These are phyloP conservation scores for Gaeumannomyces sp. DNA, from an alignment of 2,329 filamentous ascomycete genomes.

Conservation along the genomic window DNA sequence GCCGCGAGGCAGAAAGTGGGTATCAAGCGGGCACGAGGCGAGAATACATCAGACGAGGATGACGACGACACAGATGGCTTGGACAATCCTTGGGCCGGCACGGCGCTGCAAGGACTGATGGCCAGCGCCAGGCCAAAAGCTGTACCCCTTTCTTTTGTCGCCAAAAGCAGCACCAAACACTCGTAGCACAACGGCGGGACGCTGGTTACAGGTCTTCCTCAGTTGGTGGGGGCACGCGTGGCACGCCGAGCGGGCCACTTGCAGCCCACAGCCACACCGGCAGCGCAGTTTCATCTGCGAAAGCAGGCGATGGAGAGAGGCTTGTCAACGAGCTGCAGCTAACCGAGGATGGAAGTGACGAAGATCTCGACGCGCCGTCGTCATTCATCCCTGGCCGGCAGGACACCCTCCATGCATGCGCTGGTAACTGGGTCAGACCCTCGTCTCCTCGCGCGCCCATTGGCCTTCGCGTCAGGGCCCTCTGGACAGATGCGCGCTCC, in stretches of 20 bases:
- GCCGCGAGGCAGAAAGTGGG: conserved; percentile 29
- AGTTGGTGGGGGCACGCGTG: no score
- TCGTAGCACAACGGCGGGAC: background rate
- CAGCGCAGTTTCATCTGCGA: background rate
- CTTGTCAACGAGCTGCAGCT: background rate
- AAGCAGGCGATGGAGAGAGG: background rate
- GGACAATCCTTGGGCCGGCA: conserved; percentile 26
- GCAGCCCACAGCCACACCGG: background rate
- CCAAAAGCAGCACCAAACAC: background rate
- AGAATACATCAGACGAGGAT: conserved; percentile 22
- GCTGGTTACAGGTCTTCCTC: no score
- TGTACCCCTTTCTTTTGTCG: conserved; percentile 13
- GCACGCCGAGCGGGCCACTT: background rate
- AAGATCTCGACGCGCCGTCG: conserved; percentile 4
- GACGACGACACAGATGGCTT: conserved; percentile 18
- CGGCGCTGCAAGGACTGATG: conserved; percentile 37
- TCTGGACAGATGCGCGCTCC: background rate
- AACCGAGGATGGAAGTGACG: conserved; percentile 1
- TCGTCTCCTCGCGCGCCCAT: background rate
- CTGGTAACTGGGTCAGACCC: background rate
- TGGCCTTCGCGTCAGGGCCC: background rate
- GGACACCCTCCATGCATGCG: background rate
- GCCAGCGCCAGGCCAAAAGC: conserved; percentile 29
- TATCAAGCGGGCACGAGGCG: conserved; percentile 17
- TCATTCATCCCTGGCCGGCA: background rate